phyloP scores from a whole-genome alignment of 371 early-diverging fungal species.

The Batkoa obscura region DNA sequence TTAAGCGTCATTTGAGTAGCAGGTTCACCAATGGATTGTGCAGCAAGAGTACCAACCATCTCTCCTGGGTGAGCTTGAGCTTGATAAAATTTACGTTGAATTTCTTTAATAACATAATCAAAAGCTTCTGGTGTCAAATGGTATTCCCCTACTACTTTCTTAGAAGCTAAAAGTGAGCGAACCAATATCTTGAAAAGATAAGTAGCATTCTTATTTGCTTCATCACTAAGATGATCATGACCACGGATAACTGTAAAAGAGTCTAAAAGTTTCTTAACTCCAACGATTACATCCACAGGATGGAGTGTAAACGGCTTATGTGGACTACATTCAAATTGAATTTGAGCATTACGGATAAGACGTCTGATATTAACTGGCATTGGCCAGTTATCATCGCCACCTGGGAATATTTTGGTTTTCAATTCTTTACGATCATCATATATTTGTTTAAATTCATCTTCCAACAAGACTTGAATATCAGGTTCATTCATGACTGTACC shows the following conservation, averaged over 20 bases:
- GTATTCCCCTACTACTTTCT: conserved; percentile 80
- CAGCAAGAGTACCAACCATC: conserved; percentile 99
- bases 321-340: conserved; percentile 67
- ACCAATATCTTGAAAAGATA: conserved; percentile 72
- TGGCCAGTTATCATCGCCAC: conserved; percentile 60
- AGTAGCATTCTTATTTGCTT: conserved; percentile 86
- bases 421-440: conserved; percentile 48
- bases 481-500: conserved; percentile 43
- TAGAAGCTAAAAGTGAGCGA: conserved; percentile 63
- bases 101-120: conserved; percentile 88
- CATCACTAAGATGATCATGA: conserved; percentile 54
- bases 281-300: conserved; percentile 62
- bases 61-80: conserved; percentile 92
- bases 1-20: conserved; percentile 99
- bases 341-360: conserved; percentile 78
- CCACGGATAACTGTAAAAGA: conserved; percentile 71
- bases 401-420: conserved; percentile 58
- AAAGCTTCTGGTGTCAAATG: conserved; percentile 74
- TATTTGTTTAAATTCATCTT: conserved; percentile 66
- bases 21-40: conserved; percentile 99
- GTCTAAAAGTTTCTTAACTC: conserved; percentile 47
- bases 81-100: conserved; percentile 73
- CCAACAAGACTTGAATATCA: conserved; percentile 50
- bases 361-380: conserved; percentile 82
- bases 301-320: conserved; percentile 67